phyloP scores from a whole-genome alignment of 2,329 filamentous ascomycete species.

The Graphilbum fragrans region DNA sequence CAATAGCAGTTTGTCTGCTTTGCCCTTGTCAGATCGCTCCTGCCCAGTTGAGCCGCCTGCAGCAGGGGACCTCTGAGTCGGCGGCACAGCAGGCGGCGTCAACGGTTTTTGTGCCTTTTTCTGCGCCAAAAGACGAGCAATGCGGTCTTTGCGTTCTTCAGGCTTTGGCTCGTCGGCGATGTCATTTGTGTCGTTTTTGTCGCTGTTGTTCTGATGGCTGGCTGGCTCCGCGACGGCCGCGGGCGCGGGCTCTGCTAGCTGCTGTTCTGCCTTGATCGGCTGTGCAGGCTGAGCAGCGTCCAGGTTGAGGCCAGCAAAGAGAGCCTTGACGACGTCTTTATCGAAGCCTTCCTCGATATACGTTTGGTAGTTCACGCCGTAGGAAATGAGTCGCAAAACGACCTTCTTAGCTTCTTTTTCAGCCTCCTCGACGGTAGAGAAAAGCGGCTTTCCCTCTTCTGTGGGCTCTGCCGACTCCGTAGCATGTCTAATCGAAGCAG shows the following conservation, averaged over 20 bases:
- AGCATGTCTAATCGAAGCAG: no score
- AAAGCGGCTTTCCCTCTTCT: background rate
- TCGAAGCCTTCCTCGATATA: conserved; percentile 65
- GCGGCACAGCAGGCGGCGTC: background rate
- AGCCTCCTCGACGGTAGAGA: conserved; percentile 25
- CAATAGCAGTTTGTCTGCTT: conserved; percentile 60
- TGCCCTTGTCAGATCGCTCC: conserved; percentile 16
- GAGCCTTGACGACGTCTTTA: conserved; percentile 41
- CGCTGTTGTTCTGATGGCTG: background rate
- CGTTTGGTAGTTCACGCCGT: conserved; percentile 62
- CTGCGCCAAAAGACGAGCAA: conserved; percentile 63
- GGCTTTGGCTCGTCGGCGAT: conserved; percentile 1
- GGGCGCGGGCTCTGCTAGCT: background rate
- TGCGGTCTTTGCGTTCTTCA: conserved; percentile 64
- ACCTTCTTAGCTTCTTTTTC: conserved; percentile 53
- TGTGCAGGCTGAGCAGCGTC: conserved; percentile 20
- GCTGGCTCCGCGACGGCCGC: background rate
- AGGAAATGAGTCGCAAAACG: conserved; percentile 48
- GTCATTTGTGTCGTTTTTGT: background rate
- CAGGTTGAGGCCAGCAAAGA: conserved; percentile 60
- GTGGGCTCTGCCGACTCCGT: no score
- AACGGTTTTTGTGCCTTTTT: conserved; percentile 32
- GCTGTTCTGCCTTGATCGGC: background rate
- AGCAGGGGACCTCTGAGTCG: conserved; percentile 8
- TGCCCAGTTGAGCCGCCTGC: background rate